Evolutionary conservation across 768 basidiomycete species (phyloP).

Genomic region (Pholiota molesta): DNA sequence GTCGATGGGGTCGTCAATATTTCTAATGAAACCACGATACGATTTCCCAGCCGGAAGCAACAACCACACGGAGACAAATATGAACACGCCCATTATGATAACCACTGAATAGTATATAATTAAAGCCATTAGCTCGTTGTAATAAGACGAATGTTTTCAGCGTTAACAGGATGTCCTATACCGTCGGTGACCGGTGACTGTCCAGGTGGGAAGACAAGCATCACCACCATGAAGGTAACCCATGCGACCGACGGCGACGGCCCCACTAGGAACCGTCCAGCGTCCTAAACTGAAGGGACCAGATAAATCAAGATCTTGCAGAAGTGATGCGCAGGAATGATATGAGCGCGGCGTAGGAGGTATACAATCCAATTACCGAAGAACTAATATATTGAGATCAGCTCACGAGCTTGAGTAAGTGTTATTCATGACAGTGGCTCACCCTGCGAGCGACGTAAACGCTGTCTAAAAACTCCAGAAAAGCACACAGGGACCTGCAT

Average conservation of each 20-base stretch:
- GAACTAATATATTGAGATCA: constrained; percentile 41
- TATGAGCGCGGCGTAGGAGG: constrained; percentile 68
- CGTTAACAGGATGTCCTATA: constrained; percentile 37
- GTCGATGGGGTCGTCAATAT: constrained; percentile 33
- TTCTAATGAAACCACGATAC: constrained; percentile 70
- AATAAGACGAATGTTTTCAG: not conserved
- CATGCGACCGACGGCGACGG: constrained; percentile 65
- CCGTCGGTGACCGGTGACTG: constrained; percentile 41
- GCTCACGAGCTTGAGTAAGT: not conserved
- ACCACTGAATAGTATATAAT: constrained; percentile 67
- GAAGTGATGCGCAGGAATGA: constrained; percentile 74
- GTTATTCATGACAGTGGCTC: not conserved
- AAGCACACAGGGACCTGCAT: constrained; percentile 51
- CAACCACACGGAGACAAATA: constrained; percentile 69
- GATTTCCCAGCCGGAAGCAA: constrained; percentile 66
- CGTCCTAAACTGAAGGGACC: constrained; percentile 65
- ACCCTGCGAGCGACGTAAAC: constrained; percentile 71
- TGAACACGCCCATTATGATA: constrained; percentile 63
- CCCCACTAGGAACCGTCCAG: constrained; percentile 63
- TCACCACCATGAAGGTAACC: constrained; percentile 62
- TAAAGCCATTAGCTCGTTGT: not conserved
- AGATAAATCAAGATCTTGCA: constrained; percentile 56
- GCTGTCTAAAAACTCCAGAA: constrained; percentile 71
- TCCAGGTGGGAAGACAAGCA: constrained; percentile 60
- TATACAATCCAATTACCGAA: constrained; percentile 72